Conservation (phyloP, 2,329 filamentous ascomycete genomes). For the Sclerotinia spermophila region DNA sequence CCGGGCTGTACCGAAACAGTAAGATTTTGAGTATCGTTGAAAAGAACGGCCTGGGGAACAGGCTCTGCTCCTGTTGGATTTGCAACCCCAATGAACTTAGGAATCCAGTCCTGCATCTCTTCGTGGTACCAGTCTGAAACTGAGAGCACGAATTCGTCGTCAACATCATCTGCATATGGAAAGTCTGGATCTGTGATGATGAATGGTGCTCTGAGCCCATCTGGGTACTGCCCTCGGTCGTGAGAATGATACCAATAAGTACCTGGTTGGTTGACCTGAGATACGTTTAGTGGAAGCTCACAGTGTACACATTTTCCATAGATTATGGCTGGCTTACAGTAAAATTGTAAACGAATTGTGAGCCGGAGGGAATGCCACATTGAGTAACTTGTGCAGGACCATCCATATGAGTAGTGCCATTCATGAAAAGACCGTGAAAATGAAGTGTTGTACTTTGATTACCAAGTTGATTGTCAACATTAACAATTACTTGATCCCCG, state of each 20-base stretch:
- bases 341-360: conserved; percentile 67
- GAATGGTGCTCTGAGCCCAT: conserved; percentile 54
- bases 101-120: conserved; percentile 46
- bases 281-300: conserved; percentile 34
- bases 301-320: neutral
- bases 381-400: conserved; percentile 64
- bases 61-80: conserved; percentile 53
- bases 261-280: conserved; percentile 57
- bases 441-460: conserved; percentile 62
- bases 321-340: conserved; percentile 41
- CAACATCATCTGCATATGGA: conserved; percentile 47
- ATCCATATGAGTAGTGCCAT: conserved; percentile 65
- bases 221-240: conserved; percentile 52
- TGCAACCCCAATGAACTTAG: conserved; percentile 44
- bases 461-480: conserved; percentile 40
- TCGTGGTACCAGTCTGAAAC: conserved; percentile 60
- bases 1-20: conserved; percentile 58
- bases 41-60: conserved; percentile 63
- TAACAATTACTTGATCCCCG: conserved; percentile 51
- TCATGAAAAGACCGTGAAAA: conserved; percentile 70
- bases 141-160: conserved; percentile 54
- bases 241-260: conserved; percentile 75
- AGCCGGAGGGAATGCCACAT: conserved; percentile 61
- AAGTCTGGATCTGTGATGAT: conserved; percentile 52
- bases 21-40: conserved; percentile 66